Base-by-base conservation (phyloP, 768 basidiomycete species). In the Collybia mongolica region DNA sequence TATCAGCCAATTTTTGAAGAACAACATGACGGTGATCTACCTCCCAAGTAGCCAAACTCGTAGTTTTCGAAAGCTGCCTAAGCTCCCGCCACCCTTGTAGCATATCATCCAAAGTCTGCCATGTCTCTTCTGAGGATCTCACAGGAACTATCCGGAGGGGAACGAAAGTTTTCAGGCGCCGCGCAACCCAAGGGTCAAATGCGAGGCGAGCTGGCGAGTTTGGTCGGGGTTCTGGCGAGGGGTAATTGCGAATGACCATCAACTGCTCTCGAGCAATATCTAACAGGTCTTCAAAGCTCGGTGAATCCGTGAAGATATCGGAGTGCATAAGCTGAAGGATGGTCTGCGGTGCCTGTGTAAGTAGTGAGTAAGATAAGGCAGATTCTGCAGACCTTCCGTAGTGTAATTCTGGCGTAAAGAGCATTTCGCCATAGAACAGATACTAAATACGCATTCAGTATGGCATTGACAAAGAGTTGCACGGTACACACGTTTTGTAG, bases 141-240 rank as follows among this genome's bases (percentile, higher is more conserved):
- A 84, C 59, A 20, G 72, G 67, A 7, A 89, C 67, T 4, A 81
- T 67, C n/a, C 85, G 80, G 17, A 88, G 77, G 0, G 90, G 90
- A 56, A 88, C 79, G 49, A 79, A 81, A 24, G 81, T 84, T 40
- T 81, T 81, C 2, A 92, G 71, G 22, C 76, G 73, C n/a, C 88
- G 82, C 2, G 81, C 77, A 41, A 89, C 78, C 45, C 76, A 72
- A 0, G 86, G 82, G 56, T 91, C 87, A 42, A 91, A 88, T 1
- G 79, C 80, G 2, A 74, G 66, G 15, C 60, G 64, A 0, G 79
- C 82, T 0, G 74, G 69, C 3, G 88, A 87, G 18, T 66, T 62
- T 4, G 68, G 59, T 0, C 52, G 53, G 2, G 73, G 77, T 3
- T 72, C 65, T 1, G 72, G 66, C 1, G 70, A 56, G 1, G 74